Evolutionary conservation across 345 rosid species (phyloP).

Genomic region (Nephelium lappaceum): DNA sequence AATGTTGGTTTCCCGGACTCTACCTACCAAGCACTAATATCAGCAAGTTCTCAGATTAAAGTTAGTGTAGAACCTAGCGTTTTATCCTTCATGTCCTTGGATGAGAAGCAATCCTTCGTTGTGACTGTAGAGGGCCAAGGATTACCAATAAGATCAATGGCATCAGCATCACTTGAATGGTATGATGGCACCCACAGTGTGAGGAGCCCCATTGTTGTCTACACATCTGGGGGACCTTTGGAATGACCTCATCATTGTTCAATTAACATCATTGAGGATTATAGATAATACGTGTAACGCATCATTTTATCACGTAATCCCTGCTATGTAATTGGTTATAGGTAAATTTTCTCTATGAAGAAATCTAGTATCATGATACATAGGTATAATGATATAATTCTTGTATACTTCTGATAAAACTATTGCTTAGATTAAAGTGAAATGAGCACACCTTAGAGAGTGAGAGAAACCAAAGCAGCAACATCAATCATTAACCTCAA

Average conservation of each 20-base stretch:
- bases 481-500: not conserved
- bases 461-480: not conserved
- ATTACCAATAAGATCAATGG: not conserved
- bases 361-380: too few relatives aligned
- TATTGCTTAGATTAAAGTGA: not conserved
- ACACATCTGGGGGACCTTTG: not conserved
- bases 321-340: too few relatives aligned
- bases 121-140: constrained; percentile 12
- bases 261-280: not conserved
- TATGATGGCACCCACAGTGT: constrained; percentile 22
- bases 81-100: constrained; percentile 22
- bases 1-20: constrained; percentile 27
- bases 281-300: too few relatives aligned
- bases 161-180: constrained; percentile 21
- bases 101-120: constrained; percentile 21
- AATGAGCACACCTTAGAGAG: not conserved
- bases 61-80: constrained; percentile 15
- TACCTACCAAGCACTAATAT: constrained; percentile 2
- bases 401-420: not conserved
- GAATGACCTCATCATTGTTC: not conserved
- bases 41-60: not conserved
- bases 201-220: constrained; percentile 30
- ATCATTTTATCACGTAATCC: too few relatives aligned
- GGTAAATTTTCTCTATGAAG: too few relatives aligned
- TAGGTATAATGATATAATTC: too few relatives aligned